Evolutionary conservation across 2,329 filamentous ascomycete species (phyloP).

Genomic region (Aspergillus amoenus): DNA sequence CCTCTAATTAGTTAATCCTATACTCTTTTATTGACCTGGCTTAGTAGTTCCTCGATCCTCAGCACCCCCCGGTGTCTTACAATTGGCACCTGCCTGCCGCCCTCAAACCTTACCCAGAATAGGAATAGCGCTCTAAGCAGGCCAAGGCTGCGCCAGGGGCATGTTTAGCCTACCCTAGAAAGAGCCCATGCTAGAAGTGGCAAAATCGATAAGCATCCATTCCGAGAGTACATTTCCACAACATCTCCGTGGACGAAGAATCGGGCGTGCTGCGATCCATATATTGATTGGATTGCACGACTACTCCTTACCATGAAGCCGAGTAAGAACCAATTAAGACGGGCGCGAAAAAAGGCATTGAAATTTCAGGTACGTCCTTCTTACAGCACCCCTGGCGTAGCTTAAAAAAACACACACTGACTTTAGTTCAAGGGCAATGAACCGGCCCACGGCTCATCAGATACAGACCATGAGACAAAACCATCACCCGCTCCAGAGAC

Average conservation of each 20-base stretch:
- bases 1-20: no score
- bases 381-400: neutral
- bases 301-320: constrained; percentile 55
- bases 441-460: neutral
- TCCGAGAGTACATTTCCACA: neutral
- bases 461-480: constrained; percentile 9
- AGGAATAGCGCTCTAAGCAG: neutral
- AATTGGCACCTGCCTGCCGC: no score
- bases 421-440: constrained; percentile 30
- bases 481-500: constrained; percentile 14
- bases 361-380: constrained; percentile 61
- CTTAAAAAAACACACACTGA: constrained; percentile 15
- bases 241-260: neutral
- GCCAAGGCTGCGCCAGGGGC: neutral
- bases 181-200: neutral
- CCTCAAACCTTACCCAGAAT: neutral
- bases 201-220: no score
- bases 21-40: no score
- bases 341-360: constrained; percentile 91
- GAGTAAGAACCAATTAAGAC: constrained; percentile 91
- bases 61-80: no score
- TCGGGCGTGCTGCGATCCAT: neutral
- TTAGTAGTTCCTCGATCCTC: no score
- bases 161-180: neutral
- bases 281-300: neutral